Evolutionary conservation across 306 rosid genomes (phyloP).

Genomic region (Ochetophila trinervis): DNA sequence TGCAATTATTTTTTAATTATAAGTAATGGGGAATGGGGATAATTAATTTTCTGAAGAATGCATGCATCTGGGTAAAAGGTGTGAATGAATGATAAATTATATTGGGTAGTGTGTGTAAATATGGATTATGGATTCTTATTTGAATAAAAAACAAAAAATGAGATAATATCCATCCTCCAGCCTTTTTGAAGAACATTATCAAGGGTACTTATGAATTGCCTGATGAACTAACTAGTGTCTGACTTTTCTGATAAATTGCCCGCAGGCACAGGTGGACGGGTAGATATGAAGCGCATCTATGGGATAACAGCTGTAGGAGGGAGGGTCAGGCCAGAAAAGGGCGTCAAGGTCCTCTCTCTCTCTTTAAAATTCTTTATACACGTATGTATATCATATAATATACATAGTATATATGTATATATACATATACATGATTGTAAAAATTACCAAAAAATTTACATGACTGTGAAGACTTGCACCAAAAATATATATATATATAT

Average conservation of each 20-base stretch:
- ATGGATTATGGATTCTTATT: no score
- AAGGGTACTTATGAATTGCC: background rate
- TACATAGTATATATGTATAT: background rate
- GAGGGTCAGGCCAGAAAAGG: slow-evolving; percentile 99
- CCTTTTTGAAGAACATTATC: no score
- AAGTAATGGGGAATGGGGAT: background rate
- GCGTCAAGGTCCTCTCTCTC: slow-evolving; percentile 73
- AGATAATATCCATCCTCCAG: no score
- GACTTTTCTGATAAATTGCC: background rate
- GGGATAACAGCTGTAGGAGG: slow-evolving; percentile 99
- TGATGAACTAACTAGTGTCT: background rate
- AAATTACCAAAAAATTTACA: no score
- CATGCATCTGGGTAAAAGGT: background rate
- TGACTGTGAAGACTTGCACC: no score
- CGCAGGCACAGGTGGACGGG: slow-evolving; percentile 98
- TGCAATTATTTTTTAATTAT: background rate
- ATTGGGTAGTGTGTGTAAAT: no score
- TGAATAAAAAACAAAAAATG: no score
- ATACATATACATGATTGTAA: background rate
- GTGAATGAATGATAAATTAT: no score
- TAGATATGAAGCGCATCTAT: slow-evolving; percentile 99
- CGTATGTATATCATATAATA: background rate
- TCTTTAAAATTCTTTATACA: background rate
- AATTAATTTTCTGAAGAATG: background rate
- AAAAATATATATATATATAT: no score